Conservation (phyloP, 2,329 filamentous ascomycete genomes). For the Claviceps pusilla region DNA sequence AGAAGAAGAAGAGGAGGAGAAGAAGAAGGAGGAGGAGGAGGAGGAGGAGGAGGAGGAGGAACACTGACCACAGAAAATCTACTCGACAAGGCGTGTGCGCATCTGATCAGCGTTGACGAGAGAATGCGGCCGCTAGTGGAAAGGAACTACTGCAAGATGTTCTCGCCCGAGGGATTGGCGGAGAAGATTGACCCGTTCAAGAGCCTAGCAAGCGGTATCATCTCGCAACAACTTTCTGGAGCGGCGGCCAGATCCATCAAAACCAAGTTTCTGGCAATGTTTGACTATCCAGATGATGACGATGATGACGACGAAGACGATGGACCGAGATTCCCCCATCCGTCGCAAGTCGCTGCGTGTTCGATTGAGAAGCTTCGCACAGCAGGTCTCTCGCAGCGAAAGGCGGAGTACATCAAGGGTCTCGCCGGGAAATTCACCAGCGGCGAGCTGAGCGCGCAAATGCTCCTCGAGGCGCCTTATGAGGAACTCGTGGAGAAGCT, state of each 20-base stretch:
- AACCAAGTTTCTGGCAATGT: conserved; percentile 65
- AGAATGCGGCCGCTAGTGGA: conserved; percentile 59
- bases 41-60: neutral
- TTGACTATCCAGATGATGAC: conserved; percentile 27
- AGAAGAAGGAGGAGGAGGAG: conserved; percentile 23
- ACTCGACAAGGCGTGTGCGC: conserved; percentile 58
- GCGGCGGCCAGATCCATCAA: conserved; percentile 84
- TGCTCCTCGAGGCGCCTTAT: conserved; percentile 66
- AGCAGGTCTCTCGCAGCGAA: conserved; percentile 81
- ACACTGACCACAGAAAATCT: conserved; percentile 52
- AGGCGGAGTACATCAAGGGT: conserved; percentile 86
- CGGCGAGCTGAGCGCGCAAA: conserved; percentile 59
- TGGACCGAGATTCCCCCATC: conserved; percentile 50
- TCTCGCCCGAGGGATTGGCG: conserved; percentile 66
- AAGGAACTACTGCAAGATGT: conserved; percentile 60
- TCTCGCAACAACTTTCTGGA: conserved; percentile 90
- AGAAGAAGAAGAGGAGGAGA: conserved; percentile 7
- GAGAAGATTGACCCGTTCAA: conserved; percentile 83
- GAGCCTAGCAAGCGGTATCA: conserved; percentile 70
- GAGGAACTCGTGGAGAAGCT: conserved; percentile 73
- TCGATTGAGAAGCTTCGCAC: conserved; percentile 57
- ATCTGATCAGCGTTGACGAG: conserved; percentile 59
- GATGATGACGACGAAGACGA: conserved; percentile 13
- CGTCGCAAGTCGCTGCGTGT: conserved; percentile 51
- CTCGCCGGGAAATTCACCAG: conserved; percentile 65